Base-by-base conservation (phyloP, 1,284 basidiomycete species). In the Kwoniella shivajii region DNA sequence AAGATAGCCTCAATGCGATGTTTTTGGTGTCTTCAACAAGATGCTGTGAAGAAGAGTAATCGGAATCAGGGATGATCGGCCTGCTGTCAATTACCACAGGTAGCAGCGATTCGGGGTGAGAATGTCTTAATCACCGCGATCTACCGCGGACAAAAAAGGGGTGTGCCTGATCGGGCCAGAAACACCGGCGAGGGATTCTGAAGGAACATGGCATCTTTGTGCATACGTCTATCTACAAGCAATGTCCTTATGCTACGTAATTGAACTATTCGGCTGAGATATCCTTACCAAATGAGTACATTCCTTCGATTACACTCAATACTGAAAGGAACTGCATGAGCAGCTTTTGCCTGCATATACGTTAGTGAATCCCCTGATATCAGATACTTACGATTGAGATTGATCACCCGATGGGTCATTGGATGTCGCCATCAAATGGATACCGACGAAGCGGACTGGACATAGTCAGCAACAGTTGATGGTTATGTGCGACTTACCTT, bases 301-400 rank as follows among this genome's bases (percentile, higher is more conserved):
- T 72, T 13, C 69, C 68, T 52, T 75, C 73, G 26, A 75, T 74
- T 14, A 73, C 70, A 34, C 69, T 63, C 43, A 75, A 58, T 3
- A 75, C 71, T 31, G 67, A 64, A 13, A 75, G 55, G 59, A 74
- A 74, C 57, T 72, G 68, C 69, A 72, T 68, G 33, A 75, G 61
- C 29, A 75, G 59, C 5, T 61, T 68, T 58, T 70, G 68, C 3
- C 73, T 75, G 56, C 6, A 3, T 6, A 3, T 20, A 14, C 11
- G 31, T 42, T 5, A 37, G 36, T 7, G 24, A 14, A 4, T 20
- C 27, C 26, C n/a, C 18, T 16, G 27, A 13, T 9, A 18, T n/a
- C 3, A 27, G 27, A 30, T 2, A 71, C 72, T 68, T 56, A 71
- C 73, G 70, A 69, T 62, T 69, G 33, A 22, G 64, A 51, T 11